Base-by-base conservation (phyloP, 2,329 filamentous ascomycete species). In the Talaromyces funiculosus region DNA sequence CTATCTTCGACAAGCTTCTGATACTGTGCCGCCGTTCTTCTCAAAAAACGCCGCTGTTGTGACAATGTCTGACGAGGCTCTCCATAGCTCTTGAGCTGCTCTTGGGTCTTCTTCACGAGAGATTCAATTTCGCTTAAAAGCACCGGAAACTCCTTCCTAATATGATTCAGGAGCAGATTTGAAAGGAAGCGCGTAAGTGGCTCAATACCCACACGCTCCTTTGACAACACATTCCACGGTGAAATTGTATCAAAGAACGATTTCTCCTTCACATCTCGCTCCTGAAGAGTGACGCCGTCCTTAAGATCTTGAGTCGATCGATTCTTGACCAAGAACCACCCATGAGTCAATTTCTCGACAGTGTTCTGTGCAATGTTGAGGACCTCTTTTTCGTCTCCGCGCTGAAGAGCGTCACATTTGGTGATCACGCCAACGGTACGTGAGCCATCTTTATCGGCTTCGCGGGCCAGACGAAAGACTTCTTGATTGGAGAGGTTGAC, bases 401-500 rank as follows among this genome's bases (percentile, higher is more conserved):
- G 59, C 47, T 64, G 62, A 2, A 74, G 62, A 1, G 64, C 62
- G 58, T 76, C 73, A 4, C 71, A 73, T 61, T 74, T 75, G 18
- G 73, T 75, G 61, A 76, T 69, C 54, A 75, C 70, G 16, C 74
- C 73, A 18, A 75, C 62, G 1, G 73, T 76, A 2, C 73, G 68
- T 31, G 62, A 60, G 10, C 73, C 71, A n/a, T 63, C 51, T 8
- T 64, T 63, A 56, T 76, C 73, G 18, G 68, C 68, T 3, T 66
- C 67, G 24, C 75, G 74, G 24, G 75, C 77, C 49, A 77, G 80
- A 9, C 79, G 75, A 0, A 84, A 58, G 40, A 58, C 42, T 51
- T 26, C 74, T 65, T 89, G 86, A 51, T 85, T 84, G 2, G 81
- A 81, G 63, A 79, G 73, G 51, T 83, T 77, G 42, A 76, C 74